Evolutionary conservation across 2,329 filamentous ascomycete genomes (phyloP).

Genomic region (Fusarium burgessii): DNA sequence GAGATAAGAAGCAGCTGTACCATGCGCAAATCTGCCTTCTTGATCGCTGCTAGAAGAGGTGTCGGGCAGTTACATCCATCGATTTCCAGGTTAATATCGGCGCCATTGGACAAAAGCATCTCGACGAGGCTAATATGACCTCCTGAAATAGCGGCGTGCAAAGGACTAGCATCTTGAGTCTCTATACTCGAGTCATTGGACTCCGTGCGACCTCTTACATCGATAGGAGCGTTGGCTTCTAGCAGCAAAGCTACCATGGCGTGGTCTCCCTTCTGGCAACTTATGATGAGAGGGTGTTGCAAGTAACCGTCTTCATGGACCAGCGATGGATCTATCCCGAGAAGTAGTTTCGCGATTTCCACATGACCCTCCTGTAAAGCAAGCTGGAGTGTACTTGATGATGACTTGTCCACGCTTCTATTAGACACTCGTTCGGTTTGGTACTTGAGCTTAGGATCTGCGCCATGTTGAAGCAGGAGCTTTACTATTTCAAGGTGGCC

Average conservation of each 20-base stretch:
- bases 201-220: no score
- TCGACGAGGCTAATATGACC: neutral
- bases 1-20: neutral
- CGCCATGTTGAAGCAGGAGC: conserved; percentile 1
- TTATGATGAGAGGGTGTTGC: neutral
- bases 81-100: neutral
- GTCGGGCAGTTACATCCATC: neutral
- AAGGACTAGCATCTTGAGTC: conserved; percentile 1
- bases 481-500: neutral
- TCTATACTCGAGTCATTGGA: neutral
- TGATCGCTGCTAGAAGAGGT: neutral
- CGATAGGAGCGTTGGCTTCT: neutral
- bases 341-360: neutral
- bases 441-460: neutral
- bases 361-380: neutral
- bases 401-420: neutral
- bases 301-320: neutral
- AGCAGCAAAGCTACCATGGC: neutral
- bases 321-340: neutral
- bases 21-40: neutral
- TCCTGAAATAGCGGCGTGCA: conserved; percentile 3
- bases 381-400: neutral
- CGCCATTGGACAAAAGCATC: conserved; percentile 3
- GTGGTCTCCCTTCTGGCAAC: neutral
- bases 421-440: neutral